Conservation (phyloP, 352 stramenopile species). For the Pythium oligandrum region DNA sequence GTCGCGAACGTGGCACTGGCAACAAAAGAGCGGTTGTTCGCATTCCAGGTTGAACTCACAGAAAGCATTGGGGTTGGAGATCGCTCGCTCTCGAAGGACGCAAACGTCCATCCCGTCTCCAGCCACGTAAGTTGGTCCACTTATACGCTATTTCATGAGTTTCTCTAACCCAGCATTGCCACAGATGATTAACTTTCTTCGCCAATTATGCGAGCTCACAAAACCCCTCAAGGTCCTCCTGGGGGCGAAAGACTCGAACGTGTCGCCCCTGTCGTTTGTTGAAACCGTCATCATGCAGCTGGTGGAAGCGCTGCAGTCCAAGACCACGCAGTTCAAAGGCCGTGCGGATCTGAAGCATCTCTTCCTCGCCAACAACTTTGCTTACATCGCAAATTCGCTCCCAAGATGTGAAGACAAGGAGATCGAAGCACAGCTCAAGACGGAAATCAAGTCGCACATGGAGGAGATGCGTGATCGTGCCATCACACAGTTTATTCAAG, state of each 20-base stretch:
- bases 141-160: conserved; percentile 5
- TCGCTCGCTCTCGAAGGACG: conserved; percentile 54
- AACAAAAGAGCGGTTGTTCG: conserved; percentile 58
- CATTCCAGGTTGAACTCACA: conserved; percentile 56
- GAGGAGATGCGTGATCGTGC: conserved; percentile 83
- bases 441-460: conserved; percentile 75
- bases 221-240: conserved; percentile 57
- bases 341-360: conserved; percentile 63
- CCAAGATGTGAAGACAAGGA: conserved; percentile 46
- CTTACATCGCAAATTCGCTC: conserved; percentile 85
- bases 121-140: conserved; percentile 43
- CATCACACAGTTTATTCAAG: conserved; percentile 77
- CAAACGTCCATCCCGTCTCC: conserved; percentile 73
- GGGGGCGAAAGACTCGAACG: conserved; percentile 36
- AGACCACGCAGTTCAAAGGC: conserved; percentile 46
- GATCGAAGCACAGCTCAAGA: conserved; percentile 46
- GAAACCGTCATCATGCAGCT: conserved; percentile 69
- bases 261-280: conserved; percentile 45
- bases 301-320: conserved; percentile 47
- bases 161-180: background rate
- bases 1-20: conserved; percentile 31
- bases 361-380: conserved; percentile 94
- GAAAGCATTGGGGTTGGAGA: conserved; percentile 38
- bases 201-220: conserved; percentile 63
- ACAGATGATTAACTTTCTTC: conserved; percentile 72